phyloP scores from a whole-genome alignment of 192 early-diverging fungal genomes.

The Backusella australiensis region DNA sequence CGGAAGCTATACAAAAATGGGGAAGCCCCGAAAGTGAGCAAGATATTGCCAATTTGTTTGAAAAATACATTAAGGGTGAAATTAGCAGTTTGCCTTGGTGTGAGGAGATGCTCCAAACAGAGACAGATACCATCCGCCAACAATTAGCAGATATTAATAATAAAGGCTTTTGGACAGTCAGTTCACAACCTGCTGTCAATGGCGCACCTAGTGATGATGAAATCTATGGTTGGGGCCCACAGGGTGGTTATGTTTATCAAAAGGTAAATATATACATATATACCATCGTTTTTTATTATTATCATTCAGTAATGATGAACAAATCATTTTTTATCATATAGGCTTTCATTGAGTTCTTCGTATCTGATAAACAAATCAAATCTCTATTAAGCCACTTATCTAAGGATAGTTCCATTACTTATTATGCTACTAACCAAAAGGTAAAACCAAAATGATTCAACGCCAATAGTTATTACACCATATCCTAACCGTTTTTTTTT shows the following conservation, averaged over 20 bases:
- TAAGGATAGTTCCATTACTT: conserved; percentile 71
- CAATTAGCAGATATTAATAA: conserved; percentile 56
- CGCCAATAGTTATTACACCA: neutral
- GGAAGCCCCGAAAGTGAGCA: conserved; percentile 46
- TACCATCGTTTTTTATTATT: neutral
- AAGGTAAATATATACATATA: conserved; percentile 39
- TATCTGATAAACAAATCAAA: conserved; percentile 57
- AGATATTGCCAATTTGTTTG: conserved; percentile 68
- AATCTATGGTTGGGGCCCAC: conserved; percentile 82
- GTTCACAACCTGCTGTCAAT: conserved; percentile 81
- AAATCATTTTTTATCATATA: neutral
- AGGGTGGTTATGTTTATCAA: conserved; percentile 82
- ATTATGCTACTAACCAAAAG: conserved; percentile 83
- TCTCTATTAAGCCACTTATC: conserved; percentile 52
- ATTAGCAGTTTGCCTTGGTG: conserved; percentile 71
- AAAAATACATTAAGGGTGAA: conserved; percentile 60
- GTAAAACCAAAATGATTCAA: conserved; percentile 15
- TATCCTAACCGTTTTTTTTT: no score
- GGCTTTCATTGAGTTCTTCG: conserved; percentile 84
- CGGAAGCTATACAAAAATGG: conserved; percentile 66
- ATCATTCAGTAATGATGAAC: no score
- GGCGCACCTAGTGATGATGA: conserved; percentile 64
- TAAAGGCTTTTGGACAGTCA: conserved; percentile 73
- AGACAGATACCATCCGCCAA: conserved; percentile 65
- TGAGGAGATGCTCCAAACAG: conserved; percentile 53